Evolutionary conservation across 768 basidiomycete genomes (phyloP), one percentile per base, ranked within the genome.

Genomic region (Agaricus sinodeliciosus): DNA sequence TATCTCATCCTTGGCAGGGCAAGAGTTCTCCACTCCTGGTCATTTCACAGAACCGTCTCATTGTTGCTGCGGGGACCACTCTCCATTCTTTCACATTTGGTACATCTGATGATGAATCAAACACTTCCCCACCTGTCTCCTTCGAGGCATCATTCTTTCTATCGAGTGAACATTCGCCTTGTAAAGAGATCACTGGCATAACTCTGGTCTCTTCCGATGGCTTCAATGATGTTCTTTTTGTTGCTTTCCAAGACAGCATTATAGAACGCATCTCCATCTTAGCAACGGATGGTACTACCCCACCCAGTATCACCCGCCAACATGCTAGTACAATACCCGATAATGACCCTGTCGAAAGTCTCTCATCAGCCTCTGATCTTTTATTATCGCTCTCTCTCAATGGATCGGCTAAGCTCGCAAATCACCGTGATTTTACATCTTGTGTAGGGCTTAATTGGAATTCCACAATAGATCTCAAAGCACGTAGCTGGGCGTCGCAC

Each of bases 401-500:
- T 45, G 86, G 86, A 41, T 69, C 64, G 34, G 82, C 72, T 65
- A 46, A 48, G 31, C 44, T 54, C 51, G 49, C 53, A 35, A 27
- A 54, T 48, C 28, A 54, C 46, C 52, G 52, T 34, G 45, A 47
- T 48, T 18, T 26, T 3, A 44, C 50, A 1, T 18, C 0, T 27
- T 11, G 39, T n/a, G 16, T 12, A 13, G 37, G 15, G 37, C 37
- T 16, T 39, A n/a, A 39, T 15, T 43, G 54, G n/a, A 43, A 36
- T 31, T 63, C 62, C 12, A 60, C 51, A 34, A 62, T 84, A 36
- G 65, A 79, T 42, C 65, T 89, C 34, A 64, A 73, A 40, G 56
- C 67, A 3, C 81, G 80, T 39, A 77, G 81, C 58, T 91, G 89
- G 89, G 66, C 73, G 5, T 77, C 79, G 16, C 72, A 82, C 57